A percentile compares a stretch with the other conserved stretches of the same genome.
Evolutionary conservation across 768 basidiomycete genomes (phyloP).

Genomic region (Mycena chlorophos): DNA sequence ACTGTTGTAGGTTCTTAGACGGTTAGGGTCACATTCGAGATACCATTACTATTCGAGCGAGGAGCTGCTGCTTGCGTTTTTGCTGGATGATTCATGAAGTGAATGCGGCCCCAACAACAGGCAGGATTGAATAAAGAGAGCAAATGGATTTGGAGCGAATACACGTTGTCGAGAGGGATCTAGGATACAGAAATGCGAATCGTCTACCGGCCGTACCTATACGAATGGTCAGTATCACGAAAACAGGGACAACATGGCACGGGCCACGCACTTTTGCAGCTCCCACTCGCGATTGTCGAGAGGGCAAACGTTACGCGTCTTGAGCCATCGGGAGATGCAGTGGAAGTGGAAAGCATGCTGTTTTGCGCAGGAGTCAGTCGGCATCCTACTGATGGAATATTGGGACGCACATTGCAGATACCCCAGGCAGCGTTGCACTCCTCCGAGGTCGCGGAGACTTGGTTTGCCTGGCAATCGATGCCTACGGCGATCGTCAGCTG

Average conservation of each 20-base stretch:
- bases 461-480: constrained; percentile 99
- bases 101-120: too few species aligned
- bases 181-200: not conserved
- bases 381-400: not conserved
- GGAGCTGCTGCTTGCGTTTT: too few species aligned
- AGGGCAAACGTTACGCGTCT: constrained; percentile 94
- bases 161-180: not conserved
- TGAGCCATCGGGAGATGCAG: constrained; percentile 98
- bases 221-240: not conserved
- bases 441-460: constrained; percentile 93
- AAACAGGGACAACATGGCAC: not conserved
- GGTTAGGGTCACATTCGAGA: too few species aligned
- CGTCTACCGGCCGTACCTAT: not conserved
- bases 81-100: too few species aligned
- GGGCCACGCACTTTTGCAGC: constrained; percentile 79
- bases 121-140: too few species aligned
- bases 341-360: constrained; percentile 99
- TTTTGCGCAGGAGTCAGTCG: constrained; percentile 1
- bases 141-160: not conserved
- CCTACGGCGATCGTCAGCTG: constrained; percentile 49
- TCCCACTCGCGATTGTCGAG: constrained; percentile 97
- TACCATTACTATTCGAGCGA: too few species aligned
- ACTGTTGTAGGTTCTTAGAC: too few species aligned
- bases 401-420: constrained; percentile 82
- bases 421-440: constrained; percentile 99